A percentile compares a stretch with the other conserved stretches of the same genome.
phyloP scores from a whole-genome alignment of 2,329 filamentous ascomycete genomes.

The Sarocladium kiliense region DNA sequence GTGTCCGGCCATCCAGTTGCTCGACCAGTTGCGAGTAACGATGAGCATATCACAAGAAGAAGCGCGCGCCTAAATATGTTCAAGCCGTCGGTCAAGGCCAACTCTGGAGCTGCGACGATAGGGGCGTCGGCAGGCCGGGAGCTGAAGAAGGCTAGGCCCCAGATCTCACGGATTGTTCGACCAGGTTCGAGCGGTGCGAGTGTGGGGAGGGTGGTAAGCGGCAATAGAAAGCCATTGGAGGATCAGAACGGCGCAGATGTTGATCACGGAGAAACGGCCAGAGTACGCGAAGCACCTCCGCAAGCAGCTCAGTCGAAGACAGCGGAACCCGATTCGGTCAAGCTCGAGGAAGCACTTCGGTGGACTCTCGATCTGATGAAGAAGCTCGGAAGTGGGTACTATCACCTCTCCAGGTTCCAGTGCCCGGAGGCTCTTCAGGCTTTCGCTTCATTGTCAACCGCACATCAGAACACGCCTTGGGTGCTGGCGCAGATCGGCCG shows the following conservation, averaged over 20 bases:
- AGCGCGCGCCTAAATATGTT: slow-evolving; percentile 68
- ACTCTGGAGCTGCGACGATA: slow-evolving; percentile 50
- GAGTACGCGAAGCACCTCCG: slow-evolving; percentile 36
- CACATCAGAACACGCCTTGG: slow-evolving; percentile 88
- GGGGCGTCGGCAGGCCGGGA: slow-evolving; percentile 60
- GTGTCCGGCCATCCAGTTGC: slow-evolving; percentile 76
- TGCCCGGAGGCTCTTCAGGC: slow-evolving; percentile 71
- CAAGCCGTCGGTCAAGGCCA: slow-evolving; percentile 63
- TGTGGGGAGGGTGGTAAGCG: slow-evolving; percentile 83
- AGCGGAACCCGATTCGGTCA: slow-evolving; percentile 50
- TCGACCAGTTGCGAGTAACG: slow-evolving; percentile 38
- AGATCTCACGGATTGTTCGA: slow-evolving; percentile 60
- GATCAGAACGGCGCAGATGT: slow-evolving; percentile 60
- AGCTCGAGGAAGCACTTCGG: slow-evolving; percentile 69
- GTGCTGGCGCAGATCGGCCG: slow-evolving; percentile 86
- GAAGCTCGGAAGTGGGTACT: slow-evolving; percentile 77
- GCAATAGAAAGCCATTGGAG: slow-evolving; percentile 72
- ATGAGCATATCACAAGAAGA: slow-evolving; percentile 59
- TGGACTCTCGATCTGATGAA: slow-evolving; percentile 76
- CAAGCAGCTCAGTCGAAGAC: slow-evolving; percentile 33
- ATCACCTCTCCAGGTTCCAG: slow-evolving; percentile 71
- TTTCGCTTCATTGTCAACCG: slow-evolving; percentile 64
- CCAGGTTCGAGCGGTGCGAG: slow-evolving; percentile 61
- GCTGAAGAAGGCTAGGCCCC: slow-evolving; percentile 78
- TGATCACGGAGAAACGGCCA: slow-evolving; percentile 58